phyloP scores from a whole-genome alignment of 805 yeast species.

The Starmera quercuum region DNA sequence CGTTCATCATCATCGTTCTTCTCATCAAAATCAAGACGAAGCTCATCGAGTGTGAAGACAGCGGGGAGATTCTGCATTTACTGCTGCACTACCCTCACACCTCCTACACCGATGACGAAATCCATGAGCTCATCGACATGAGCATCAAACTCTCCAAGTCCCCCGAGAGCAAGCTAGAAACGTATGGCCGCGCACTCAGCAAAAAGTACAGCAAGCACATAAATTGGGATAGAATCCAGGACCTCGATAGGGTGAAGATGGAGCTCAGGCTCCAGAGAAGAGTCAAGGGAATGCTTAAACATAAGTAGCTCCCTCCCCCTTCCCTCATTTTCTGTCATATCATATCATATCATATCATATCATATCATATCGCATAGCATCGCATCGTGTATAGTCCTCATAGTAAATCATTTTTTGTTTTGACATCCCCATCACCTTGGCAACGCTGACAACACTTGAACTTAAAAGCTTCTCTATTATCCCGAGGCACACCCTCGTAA shows the following conservation, averaged over 20 bases:
- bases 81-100: slow-evolving; percentile 37
- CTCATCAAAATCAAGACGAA: slow-evolving; percentile 36
- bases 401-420: no score
- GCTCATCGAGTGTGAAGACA: slow-evolving; percentile 36
- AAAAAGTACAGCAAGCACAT: slow-evolving; percentile 31
- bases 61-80: slow-evolving; percentile 37
- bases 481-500: no score
- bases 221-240: slow-evolving; percentile 29
- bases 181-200: slow-evolving; percentile 34
- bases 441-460: no score
- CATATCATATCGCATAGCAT: no score
- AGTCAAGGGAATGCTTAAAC: slow-evolving; percentile 19
- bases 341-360: no score
- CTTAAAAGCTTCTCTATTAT: no score
- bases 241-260: slow-evolving; percentile 36
- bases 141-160: slow-evolving; percentile 25
- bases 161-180: slow-evolving; percentile 24
- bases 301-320: no score
- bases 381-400: no score
- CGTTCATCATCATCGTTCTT: slow-evolving; percentile 31
- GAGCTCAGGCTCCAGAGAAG: slow-evolving; percentile 41
- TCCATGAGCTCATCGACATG: slow-evolving; percentile 23
- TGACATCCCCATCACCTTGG: no score
- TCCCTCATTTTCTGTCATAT: no score
- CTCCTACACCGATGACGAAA: slow-evolving; percentile 19